phyloP scores from a whole-genome alignment of 768 basidiomycete genomes.

The Cystofilobasidium capitatum region DNA sequence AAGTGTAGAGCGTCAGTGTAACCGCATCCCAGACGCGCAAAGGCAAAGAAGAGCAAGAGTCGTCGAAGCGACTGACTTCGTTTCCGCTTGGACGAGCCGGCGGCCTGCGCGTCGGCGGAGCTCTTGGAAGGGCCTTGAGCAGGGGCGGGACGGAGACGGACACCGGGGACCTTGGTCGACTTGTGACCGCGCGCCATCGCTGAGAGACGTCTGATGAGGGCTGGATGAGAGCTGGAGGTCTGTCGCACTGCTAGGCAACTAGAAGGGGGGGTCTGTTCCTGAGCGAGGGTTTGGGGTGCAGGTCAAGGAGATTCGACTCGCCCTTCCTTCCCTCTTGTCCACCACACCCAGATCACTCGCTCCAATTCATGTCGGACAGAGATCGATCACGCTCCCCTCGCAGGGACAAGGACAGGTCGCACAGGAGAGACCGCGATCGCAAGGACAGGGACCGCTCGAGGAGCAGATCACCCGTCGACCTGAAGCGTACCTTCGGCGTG shows the following conservation, averaged over 20 bases:
- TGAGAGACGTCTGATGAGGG: neutral
- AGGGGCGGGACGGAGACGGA: constrained; percentile 3
- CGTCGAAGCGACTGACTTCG: neutral
- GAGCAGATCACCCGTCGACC: constrained; percentile 3
- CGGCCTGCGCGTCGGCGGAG: neutral
- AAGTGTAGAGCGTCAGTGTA: neutral
- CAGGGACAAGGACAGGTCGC: neutral
- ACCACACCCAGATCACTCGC: neutral
- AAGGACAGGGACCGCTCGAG: neutral
- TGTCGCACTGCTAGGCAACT: too few species aligned
- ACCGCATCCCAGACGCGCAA: neutral
- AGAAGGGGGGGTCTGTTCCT: too few species aligned
- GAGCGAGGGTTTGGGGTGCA: too few species aligned
- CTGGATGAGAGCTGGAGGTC: neutral
- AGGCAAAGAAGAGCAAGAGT: too few species aligned
- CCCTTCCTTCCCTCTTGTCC: neutral
- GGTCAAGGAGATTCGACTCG: too few species aligned
- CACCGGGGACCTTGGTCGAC: constrained; percentile 20
- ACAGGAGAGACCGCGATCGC: neutral
- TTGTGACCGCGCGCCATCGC: constrained; percentile 15
- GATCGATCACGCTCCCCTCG: neutral
- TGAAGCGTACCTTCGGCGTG: constrained; percentile 9
- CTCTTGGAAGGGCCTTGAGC: neutral
- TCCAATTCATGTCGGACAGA: neutral
- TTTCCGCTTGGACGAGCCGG: neutral